A percentile compares a stretch with the other conserved stretches of the same genome.
Evolutionary conservation across 805 yeast genomes (phyloP).

Genomic region (Candida maris): DNA sequence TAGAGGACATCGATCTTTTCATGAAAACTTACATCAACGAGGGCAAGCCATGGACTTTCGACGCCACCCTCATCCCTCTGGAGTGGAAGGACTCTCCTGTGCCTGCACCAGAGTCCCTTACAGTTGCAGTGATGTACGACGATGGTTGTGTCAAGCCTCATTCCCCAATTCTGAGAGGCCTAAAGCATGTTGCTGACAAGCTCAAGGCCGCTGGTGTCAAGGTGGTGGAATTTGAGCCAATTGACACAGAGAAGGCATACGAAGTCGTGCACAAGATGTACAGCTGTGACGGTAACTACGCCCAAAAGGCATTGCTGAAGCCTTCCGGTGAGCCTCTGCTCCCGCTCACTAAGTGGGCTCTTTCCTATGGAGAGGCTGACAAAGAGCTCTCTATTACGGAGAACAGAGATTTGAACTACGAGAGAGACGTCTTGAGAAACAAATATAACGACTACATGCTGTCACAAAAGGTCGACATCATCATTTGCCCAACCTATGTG

Average conservation of each 20-base stretch:
- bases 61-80: constrained; percentile 43
- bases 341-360: constrained; percentile 59
- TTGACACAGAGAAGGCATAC: constrained; percentile 53
- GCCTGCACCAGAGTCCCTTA: constrained; percentile 41
- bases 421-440: constrained; percentile 57
- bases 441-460: constrained; percentile 53
- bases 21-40: constrained; percentile 59
- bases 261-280: constrained; percentile 57
- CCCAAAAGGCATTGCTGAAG: constrained; percentile 47
- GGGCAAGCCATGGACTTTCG: constrained; percentile 61
- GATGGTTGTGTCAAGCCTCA: constrained; percentile 65
- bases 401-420: constrained; percentile 49
- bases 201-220: constrained; percentile 57
- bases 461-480: constrained; percentile 56
- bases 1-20: constrained; percentile 65
- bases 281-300: constrained; percentile 64
- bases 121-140: constrained; percentile 59
- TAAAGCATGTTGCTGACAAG: constrained; percentile 50
- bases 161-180: constrained; percentile 59
- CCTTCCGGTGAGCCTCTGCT: constrained; percentile 68
- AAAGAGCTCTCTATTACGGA: constrained; percentile 43
- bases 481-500: constrained; percentile 63
- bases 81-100: constrained; percentile 48
- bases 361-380: constrained; percentile 58
- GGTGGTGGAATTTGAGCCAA: constrained; percentile 54